Evolutionary conservation across 331 rosid species (phyloP).

Genomic region (Spiraea crenata): DNA sequence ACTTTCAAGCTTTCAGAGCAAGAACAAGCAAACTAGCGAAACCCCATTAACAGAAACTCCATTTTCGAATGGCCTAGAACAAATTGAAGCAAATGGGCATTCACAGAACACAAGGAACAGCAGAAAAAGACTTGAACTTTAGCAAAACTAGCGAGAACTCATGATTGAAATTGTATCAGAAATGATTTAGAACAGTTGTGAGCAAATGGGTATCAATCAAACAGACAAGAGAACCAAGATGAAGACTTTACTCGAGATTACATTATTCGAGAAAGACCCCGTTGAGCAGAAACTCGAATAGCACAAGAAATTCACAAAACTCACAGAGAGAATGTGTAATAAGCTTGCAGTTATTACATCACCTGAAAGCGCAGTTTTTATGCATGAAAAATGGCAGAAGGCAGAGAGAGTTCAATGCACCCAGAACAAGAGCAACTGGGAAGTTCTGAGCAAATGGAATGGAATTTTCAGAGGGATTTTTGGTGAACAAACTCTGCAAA

Average conservation of each 20-base stretch:
- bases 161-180: slow-evolving; percentile 35
- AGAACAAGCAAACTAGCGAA: slow-evolving; percentile 47
- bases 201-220: slow-evolving; percentile 42
- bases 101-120: slow-evolving; percentile 24
- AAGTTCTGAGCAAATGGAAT: not conserved
- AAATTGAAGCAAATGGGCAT: slow-evolving; percentile 40
- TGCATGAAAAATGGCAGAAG: not conserved
- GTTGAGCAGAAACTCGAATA: slow-evolving; percentile 5
- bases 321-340: slow-evolving; percentile 16
- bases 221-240: slow-evolving; percentile 27
- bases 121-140: not conserved
- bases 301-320: slow-evolving; percentile 16
- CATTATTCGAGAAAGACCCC: slow-evolving; percentile 46
- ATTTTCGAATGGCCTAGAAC: slow-evolving; percentile 38
- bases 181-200: slow-evolving; percentile 42
- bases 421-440: slow-evolving; percentile 17
- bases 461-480: slow-evolving; percentile 21
- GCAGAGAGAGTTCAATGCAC: slow-evolving; percentile 21
- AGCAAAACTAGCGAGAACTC: slow-evolving; percentile 55
- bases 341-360: slow-evolving; percentile 59
- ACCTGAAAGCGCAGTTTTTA: slow-evolving; percentile 17
- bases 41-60: slow-evolving; percentile 54
- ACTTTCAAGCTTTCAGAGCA: slow-evolving; percentile 30
- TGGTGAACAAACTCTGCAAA: slow-evolving; percentile 24
- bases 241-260: slow-evolving; percentile 40